Evolutionary conservation across 2,329 filamentous ascomycete species (phyloP), one percentile per base, ranked within the genome.

Genomic region (Diaporthe citrichinensis): DNA sequence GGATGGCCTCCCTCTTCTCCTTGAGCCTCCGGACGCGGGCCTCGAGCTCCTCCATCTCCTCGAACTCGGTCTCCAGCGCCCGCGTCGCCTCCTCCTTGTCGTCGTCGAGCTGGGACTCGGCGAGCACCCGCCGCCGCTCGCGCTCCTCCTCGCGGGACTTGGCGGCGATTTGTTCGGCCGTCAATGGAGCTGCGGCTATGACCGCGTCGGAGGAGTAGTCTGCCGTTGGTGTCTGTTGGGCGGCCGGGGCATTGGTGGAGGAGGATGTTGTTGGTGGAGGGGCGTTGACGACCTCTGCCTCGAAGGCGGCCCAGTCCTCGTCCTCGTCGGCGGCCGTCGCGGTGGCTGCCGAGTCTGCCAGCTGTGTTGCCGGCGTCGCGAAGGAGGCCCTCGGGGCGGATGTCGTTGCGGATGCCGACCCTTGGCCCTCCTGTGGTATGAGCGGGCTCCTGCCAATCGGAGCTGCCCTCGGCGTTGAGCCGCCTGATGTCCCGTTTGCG

Each of bases 301-400:
- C 93, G 81, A 98, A 97, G 12, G 94, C 94, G 2, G 94, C 93
- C 94, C 94, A 97, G 84, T 97, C 94, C 72, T 93, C 91, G 80
- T 98, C 94, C 81, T 96, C 92, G 12, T 87, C 85, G 10, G 76
- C 71, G 62, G 68, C 25, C 57, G 79, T 23, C 6, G 61, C 67
- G 31, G 61, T 53, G 51, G 71, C 62, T n/a, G 78, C 57, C 55
- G 78, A 72, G 15, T 78, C 58, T 15, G 79, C 75, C 6, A 62
- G 77, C 62, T 68, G 74, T 46, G 71, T 41, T 9, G 62, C 65
- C 34, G 58, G 65, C 36, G 68, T 71, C 14, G 41, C 68, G 36
- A 76, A 75, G 10, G 75, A 65, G 17, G 75, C 73, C 67, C n/a
- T 72, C 17, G 74, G 74, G 15, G 34, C 41, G 17, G 68, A 49